Conservation (phyloP, 2,329 filamentous ascomycete genomes). For the Aspergillus phoenicis region DNA sequence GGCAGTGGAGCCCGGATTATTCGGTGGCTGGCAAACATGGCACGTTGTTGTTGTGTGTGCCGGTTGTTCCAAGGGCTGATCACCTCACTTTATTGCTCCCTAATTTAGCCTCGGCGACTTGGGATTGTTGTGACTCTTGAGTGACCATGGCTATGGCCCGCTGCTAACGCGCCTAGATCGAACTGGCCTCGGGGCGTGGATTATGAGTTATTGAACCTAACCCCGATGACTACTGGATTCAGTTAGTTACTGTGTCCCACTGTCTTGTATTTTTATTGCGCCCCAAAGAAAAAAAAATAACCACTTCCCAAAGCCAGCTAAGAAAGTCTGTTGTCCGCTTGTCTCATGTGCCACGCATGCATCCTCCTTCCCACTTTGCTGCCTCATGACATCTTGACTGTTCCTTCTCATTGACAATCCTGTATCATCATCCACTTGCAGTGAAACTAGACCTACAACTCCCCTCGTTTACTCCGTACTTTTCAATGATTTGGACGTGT, state of each 20-base stretch:
- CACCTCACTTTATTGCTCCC: neutral
- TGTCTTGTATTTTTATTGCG: no score
- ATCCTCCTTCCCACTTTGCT: neutral
- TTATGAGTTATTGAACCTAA: neutral
- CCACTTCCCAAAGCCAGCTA: neutral
- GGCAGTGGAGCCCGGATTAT: slow-evolving; percentile 16
- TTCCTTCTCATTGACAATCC: no score
- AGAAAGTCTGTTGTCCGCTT: slow-evolving; percentile 1
- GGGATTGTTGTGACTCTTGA: neutral
- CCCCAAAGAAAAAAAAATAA: neutral
- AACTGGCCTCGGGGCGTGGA: neutral
- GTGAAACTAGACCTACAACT: no score
- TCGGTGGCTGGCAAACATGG: slow-evolving; percentile 19
- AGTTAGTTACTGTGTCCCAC: neutral
- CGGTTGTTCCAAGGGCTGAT: neutral
- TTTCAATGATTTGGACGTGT: no score
- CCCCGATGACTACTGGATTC: no score
- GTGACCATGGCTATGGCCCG: neutral
- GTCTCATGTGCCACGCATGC: slow-evolving; percentile 6
- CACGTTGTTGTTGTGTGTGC: slow-evolving; percentile 15
- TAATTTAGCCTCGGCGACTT: neutral
- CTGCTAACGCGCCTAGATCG: slow-evolving; percentile 5
- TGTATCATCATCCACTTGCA: no score
- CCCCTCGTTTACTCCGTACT: no score
- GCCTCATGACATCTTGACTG: slow-evolving; percentile 3